Evolutionary conservation across 352 stramenopile species (phyloP).

Genomic region (Phytophthora pseudosyringae): DNA sequence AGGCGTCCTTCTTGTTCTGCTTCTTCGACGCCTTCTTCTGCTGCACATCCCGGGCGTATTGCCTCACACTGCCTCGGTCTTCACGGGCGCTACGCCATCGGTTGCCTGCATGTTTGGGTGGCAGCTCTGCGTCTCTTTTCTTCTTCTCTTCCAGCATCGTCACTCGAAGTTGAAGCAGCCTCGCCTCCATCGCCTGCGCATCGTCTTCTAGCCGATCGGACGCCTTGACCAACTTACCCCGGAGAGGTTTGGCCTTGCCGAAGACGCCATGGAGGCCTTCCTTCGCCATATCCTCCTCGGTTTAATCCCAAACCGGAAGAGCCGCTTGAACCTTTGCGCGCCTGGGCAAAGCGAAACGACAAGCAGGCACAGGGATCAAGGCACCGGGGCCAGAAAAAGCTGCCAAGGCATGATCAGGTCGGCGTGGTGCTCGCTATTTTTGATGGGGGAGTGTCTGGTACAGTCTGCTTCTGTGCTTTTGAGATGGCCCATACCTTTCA

Average conservation of each 20-base stretch:
- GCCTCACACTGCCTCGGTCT: conserved; percentile 71
- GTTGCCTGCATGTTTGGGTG: conserved; percentile 68
- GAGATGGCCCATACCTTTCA: conserved; percentile 16
- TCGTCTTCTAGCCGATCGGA: conserved; percentile 78
- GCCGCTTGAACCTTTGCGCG: conserved; percentile 21
- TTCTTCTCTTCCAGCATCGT: conserved; percentile 76
- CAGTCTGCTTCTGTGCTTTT: not conserved
- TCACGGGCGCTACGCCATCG: conserved; percentile 81
- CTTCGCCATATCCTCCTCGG: conserved; percentile 26
- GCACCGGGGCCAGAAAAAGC: conserved; percentile 18
- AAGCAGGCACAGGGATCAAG: conserved; percentile 5
- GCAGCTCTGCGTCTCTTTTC: conserved; percentile 56
- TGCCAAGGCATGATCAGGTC: conserved; percentile 13
- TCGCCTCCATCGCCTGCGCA: conserved; percentile 72
- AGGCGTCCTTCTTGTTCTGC: conserved; percentile 10
- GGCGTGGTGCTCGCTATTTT: conserved; percentile 25
- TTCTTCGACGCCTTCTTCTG: conserved; percentile 43
- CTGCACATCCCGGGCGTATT: conserved; percentile 74
- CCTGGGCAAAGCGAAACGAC: conserved; percentile 36
- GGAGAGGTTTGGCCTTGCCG: conserved; percentile 23
- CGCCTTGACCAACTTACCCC: conserved; percentile 32
- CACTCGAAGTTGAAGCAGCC: conserved; percentile 58
- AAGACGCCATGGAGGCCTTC: conserved; percentile 42
- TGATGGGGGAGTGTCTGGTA: not conserved
- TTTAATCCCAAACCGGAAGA: conserved; percentile 4